Conservation (phyloP, 2,329 filamentous ascomycete genomes). For the Metarhizium robertsii region DNA sequence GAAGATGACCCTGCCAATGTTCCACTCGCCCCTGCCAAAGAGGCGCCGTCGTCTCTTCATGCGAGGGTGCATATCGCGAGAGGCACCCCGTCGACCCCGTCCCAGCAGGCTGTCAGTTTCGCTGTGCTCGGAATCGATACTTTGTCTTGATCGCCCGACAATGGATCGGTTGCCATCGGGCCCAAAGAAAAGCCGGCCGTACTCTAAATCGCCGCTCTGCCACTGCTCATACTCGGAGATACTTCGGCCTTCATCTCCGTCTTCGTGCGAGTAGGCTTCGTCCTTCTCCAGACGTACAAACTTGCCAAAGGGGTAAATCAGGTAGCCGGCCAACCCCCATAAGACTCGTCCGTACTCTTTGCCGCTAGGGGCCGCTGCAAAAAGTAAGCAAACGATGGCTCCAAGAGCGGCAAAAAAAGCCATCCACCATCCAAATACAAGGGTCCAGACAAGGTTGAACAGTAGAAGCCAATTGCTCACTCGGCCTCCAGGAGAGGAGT, state of each 20-base stretch:
- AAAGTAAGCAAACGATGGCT: constrained; percentile 68
- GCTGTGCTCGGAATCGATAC: constrained; percentile 72
- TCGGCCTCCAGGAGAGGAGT: constrained; percentile 81
- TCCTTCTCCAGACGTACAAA: constrained; percentile 91
- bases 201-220: constrained; percentile 95
- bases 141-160: constrained; percentile 76
- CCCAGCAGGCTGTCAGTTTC: constrained; percentile 88
- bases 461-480: constrained; percentile 78
- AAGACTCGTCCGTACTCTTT: constrained; percentile 79
- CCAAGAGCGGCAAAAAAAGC: constrained; percentile 65
- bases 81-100: constrained; percentile 42
- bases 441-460: constrained; percentile 84
- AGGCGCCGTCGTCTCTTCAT: constrained; percentile 75
- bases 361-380: constrained; percentile 71
- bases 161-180: constrained; percentile 70
- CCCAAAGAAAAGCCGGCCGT: constrained; percentile 92
- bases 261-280: constrained; percentile 88
- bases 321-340: constrained; percentile 72
- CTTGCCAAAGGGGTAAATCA: constrained; percentile 95
- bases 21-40: constrained; percentile 95
- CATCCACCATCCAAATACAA: constrained; percentile 96
- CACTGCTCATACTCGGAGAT: constrained; percentile 99
- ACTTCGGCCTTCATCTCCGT: constrained; percentile 89
- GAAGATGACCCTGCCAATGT: constrained; percentile 86
- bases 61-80: constrained; percentile 23